Conservation (phyloP, 2,329 filamentous ascomycete species). For the Aspergillus felis region DNA sequence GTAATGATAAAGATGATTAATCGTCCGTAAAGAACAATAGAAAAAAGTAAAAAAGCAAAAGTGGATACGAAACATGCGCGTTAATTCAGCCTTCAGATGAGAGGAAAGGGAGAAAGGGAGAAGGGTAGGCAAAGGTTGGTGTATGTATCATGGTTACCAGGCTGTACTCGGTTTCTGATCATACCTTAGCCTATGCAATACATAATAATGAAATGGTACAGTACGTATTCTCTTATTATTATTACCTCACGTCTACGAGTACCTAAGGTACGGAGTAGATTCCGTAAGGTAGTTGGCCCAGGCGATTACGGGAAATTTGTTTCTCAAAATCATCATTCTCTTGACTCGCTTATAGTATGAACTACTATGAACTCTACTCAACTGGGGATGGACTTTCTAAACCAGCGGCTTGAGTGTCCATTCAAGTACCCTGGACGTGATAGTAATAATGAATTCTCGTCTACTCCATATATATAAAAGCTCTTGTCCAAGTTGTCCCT, state of each 20-base stretch:
- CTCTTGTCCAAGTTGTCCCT: too few species aligned
- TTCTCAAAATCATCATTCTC: background rate
- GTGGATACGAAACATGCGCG: background rate
- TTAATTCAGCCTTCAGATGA: background rate
- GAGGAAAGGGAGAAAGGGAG: background rate
- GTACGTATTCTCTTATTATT: background rate
- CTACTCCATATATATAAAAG: too few species aligned
- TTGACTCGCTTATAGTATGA: too few species aligned
- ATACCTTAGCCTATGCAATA: too few species aligned
- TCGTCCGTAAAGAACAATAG: background rate
- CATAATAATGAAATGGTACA: too few species aligned
- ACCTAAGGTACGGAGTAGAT: too few species aligned
- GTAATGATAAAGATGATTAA: background rate
- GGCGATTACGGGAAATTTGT: too few species aligned
- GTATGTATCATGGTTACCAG: background rate
- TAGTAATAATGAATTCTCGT: too few species aligned
- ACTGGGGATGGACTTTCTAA: background rate
- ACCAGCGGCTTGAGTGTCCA: background rate
- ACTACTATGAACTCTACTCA: background rate
- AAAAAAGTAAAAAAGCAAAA: background rate
- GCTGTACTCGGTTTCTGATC: background rate
- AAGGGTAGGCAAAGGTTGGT: background rate
- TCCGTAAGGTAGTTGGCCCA: too few species aligned
- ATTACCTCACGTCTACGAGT: too few species aligned
- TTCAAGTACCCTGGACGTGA: background rate